phyloP scores from a whole-genome alignment of 768 basidiomycete genomes.

The Stropharia rugosoannulata region DNA sequence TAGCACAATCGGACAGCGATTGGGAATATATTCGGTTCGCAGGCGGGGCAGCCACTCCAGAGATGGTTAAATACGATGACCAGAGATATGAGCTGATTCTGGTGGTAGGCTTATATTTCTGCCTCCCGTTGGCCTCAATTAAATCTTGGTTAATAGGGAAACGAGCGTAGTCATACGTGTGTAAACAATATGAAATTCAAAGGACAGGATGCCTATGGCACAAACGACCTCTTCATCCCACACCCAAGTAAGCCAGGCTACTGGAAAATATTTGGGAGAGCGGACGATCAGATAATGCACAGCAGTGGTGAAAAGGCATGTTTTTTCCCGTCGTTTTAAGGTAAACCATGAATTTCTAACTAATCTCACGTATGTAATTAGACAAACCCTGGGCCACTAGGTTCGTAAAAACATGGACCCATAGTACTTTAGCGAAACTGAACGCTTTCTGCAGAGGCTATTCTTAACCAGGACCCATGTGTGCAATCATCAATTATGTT shows the following conservation, averaged over 20 bases:
- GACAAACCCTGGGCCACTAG: constrained; percentile 11
- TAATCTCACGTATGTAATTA: neutral
- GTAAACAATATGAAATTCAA: constrained; percentile 3
- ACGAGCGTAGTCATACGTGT: neutral
- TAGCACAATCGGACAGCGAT: no score
- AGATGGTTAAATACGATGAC: no score
- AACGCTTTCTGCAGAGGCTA: neutral
- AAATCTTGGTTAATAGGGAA: no score
- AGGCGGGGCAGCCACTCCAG: no score
- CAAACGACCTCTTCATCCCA: constrained; percentile 5
- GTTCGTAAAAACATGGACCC: neutral
- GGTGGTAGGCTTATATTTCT: no score
- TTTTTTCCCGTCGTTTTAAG: neutral
- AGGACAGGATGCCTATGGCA: constrained; percentile 3
- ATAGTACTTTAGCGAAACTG: neutral
- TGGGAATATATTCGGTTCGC: no score
- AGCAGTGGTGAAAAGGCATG: constrained; percentile 11
- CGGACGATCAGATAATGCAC: constrained; percentile 13
- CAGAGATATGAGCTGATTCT: no score
- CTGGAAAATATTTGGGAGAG: constrained; percentile 8
- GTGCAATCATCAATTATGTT: constrained; percentile 12
- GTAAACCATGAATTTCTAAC: neutral
- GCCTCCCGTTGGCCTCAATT: no score
- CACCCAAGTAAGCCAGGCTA: constrained; percentile 8
- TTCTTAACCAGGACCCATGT: constrained; percentile 12